A percentile compares a stretch with the other conserved stretches of the same genome.
Evolutionary conservation across 352 stramenopile genomes (phyloP).

Genomic region (Phytophthora cajani): DNA sequence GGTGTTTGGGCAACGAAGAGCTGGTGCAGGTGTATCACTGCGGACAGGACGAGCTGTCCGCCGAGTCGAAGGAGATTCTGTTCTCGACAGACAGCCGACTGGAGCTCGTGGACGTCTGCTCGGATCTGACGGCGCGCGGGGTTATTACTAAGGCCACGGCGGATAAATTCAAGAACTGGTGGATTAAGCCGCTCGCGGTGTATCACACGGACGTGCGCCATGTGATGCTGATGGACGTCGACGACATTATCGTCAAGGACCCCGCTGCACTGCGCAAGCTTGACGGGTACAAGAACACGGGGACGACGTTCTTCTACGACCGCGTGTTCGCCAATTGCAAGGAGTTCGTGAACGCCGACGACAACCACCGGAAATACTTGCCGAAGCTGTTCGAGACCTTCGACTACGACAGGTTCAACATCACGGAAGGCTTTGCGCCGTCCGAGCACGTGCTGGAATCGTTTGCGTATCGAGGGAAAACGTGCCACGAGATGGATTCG

Average conservation of each 20-base stretch:
- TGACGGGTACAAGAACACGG: slow-evolving; percentile 24
- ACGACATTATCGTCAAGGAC: slow-evolving; percentile 34
- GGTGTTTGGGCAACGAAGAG: slow-evolving; percentile 34
- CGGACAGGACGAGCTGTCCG: slow-evolving; percentile 37
- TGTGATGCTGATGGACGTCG: slow-evolving; percentile 32
- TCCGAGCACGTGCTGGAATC: slow-evolving; percentile 52
- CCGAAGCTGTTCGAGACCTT: slow-evolving; percentile 48
- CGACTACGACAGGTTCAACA: slow-evolving; percentile 52
- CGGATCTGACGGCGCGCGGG: slow-evolving; percentile 21
- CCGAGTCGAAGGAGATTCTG: slow-evolving; percentile 22
- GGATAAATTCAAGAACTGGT: slow-evolving; percentile 44
- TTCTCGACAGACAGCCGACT: slow-evolving; percentile 30
- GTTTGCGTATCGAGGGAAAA: slow-evolving; percentile 49
- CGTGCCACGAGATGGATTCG: slow-evolving; percentile 71
- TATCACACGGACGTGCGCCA: slow-evolving; percentile 31
- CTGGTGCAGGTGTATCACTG: slow-evolving; percentile 34
- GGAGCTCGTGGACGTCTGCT: slow-evolving; percentile 53
- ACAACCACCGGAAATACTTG: slow-evolving; percentile 47
- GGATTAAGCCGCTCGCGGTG: slow-evolving; percentile 42
- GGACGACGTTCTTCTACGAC: slow-evolving; percentile 47
- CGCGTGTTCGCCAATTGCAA: slow-evolving; percentile 48
- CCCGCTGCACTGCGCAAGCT: slow-evolving; percentile 14
- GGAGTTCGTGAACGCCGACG: slow-evolving; percentile 50
- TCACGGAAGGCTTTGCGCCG: slow-evolving; percentile 22
- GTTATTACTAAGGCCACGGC: slow-evolving; percentile 14